Base-by-base conservation (phyloP, 148 eudicot species). In the Chenopodium formosanum region DNA sequence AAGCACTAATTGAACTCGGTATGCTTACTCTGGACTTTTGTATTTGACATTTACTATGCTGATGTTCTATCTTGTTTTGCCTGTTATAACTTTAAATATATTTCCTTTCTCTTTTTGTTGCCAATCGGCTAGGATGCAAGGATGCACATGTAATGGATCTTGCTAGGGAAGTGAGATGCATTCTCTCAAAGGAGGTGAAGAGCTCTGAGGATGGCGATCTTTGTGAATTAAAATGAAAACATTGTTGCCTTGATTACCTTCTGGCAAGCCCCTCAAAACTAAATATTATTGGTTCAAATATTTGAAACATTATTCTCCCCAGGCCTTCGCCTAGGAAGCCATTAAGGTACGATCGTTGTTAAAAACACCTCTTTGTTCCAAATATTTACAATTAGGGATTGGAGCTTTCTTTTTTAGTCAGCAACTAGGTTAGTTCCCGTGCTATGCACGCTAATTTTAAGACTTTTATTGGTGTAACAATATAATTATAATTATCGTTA, bases 141-240 rank as follows among this genome's bases (percentile, higher is more conserved):
- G 99, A 95, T 87, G 84, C 84, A 56, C 99, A 92, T 88, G 94
- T 95, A 13, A 85, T 81, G 82, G 93, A 87, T 80, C 90, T 95
- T 52, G 97, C 97, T 2, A 82, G 86, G 65, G 92, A 91, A 92
- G 98, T 92, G 66, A 89, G 94, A 83, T 83, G 85, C 76, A 83
- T 92, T 67, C 85, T 93, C 74, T 69, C 84, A 0, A 77, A 79
- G 79, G 86, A 88, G 62, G 56, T 71, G 52, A 69, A 82, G 60
- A 67, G 56, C 73, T 77, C 72, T 19, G 83, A 23, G 46, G 44
- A 81, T 53, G 44, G 46, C n/a, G 19, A 70, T 69, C 52, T 19
- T 10, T 27, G 70, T 32, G 2, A 50, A 14, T 31, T 67, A 69
- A 63, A 5, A 63, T 31, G 29, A 40, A 47, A n/a, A 27, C 69